Conservation (phyloP, 768 basidiomycete genomes). For the Rhizopogon vinicolor region DNA sequence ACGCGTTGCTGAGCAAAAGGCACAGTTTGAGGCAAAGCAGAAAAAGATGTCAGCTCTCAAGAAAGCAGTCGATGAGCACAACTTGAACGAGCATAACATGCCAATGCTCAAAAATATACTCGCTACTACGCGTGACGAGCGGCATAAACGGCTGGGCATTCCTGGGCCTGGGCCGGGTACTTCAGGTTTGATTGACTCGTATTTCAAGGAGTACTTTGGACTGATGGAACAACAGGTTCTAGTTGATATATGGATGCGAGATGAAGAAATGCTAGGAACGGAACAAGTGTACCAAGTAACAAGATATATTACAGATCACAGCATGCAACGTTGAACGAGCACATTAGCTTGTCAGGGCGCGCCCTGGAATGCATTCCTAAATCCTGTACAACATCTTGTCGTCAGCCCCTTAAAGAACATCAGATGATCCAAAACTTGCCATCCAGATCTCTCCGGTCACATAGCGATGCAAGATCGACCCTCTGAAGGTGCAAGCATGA, state of each 20-base stretch:
- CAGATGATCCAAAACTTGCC: constrained; percentile 28
- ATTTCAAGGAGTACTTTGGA: neutral
- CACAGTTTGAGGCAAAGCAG: constrained; percentile 36
- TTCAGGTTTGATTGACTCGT: constrained; percentile 8
- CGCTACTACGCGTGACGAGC: constrained; percentile 22
- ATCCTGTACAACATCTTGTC: constrained; percentile 3
- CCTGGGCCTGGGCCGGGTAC: constrained; percentile 16
- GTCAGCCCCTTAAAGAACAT: neutral
- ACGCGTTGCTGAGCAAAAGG: constrained; percentile 46
- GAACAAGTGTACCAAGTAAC: neutral
- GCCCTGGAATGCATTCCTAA: constrained; percentile 3
- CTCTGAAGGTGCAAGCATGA: constrained; percentile 79
- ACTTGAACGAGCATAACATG: constrained; percentile 7
- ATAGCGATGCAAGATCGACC: constrained; percentile 69
- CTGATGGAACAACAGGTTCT: neutral
- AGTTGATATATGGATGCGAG: neutral
- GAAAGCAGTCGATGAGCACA: constrained; percentile 35
- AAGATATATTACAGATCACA: neutral
- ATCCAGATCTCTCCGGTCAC: constrained; percentile 69
- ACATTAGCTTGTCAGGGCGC: neutral
- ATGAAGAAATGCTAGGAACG: neutral
- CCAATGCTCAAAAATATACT: constrained; percentile 10
- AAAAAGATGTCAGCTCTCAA: constrained; percentile 41
- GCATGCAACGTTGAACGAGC: no score
- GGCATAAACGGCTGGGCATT: constrained; percentile 22